These are phyloP conservation scores for Solanum commersonii DNA, from an alignment of 257 asterid species.

Conservation along the genomic window DNA sequence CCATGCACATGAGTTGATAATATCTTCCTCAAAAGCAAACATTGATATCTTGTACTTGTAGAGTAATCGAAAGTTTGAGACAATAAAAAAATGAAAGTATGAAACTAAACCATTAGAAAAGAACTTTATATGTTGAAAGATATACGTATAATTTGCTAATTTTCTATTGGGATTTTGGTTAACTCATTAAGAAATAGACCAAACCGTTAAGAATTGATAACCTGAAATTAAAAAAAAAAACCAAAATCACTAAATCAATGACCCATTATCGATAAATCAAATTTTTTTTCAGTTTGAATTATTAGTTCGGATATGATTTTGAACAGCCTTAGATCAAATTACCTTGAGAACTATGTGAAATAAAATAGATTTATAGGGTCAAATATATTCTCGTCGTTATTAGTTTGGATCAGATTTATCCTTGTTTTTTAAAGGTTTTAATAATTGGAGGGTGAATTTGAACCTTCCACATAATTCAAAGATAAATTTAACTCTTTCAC, in stretches of 20 bases:
- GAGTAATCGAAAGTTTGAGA: rapidly evolving
- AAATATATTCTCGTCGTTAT: not conserved
- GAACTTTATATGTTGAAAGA: rapidly evolving
- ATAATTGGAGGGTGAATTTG: not conserved
- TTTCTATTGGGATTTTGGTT: rapidly evolving
- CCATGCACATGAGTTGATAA: rapidly evolving
- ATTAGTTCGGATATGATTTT: not conserved
- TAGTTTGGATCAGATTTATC: not conserved
- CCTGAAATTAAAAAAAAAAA: rapidly evolving
- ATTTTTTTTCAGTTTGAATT: rapidly evolving
- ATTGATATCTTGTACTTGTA: not conserved
- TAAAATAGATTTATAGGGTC: not conserved
- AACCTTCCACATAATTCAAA: not conserved
- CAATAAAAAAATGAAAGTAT: too few relatives aligned
- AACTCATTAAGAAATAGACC: not conserved
- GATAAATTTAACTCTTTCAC: not conserved
- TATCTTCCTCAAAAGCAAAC: rapidly evolving
- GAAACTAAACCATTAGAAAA: not conserved
- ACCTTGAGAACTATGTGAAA: not conserved
- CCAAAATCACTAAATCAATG: not conserved
- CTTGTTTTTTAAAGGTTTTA: not conserved
- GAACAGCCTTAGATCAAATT: not conserved
- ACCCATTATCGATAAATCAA: too few relatives aligned
- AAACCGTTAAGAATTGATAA: too few relatives aligned
- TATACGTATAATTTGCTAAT: not conserved